Conservation (phyloP, 2,329 filamentous ascomycete genomes). For the Diplodia sapinea region DNA sequence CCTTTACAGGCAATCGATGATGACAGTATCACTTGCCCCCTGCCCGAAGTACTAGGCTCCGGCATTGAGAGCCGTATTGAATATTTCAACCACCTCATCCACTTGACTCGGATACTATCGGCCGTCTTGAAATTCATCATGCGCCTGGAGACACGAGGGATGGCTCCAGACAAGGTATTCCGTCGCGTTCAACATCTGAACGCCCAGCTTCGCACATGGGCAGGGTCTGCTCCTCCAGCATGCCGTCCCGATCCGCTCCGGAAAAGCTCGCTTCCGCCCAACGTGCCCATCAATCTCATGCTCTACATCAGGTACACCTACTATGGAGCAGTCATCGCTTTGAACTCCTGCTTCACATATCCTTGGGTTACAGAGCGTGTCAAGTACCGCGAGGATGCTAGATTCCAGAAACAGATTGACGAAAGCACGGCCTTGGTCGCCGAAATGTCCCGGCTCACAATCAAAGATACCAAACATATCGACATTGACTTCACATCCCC, state of each 20-base stretch:
- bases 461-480: constrained; percentile 33
- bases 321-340: background rate
- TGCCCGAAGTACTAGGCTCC: background rate
- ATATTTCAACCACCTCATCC: background rate
- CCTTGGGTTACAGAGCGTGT: background rate
- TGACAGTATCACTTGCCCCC: background rate
- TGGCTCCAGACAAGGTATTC: background rate
- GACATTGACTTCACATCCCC: constrained; percentile 31
- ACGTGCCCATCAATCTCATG: background rate
- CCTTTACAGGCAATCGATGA: background rate
- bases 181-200: background rate
- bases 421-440: constrained; percentile 7
- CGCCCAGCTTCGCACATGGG: background rate
- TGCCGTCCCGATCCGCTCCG: constrained; percentile 8
- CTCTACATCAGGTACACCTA: constrained; percentile 3
- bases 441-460: constrained; percentile 33
- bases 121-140: background rate
- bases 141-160: background rate
- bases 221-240: background rate
- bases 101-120: background rate
- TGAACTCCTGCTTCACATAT: background rate
- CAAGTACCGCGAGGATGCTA: background rate
- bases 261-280: background rate
- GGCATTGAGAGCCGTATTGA: background rate
- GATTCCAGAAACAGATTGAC: constrained; percentile 16